Base-by-base conservation (phyloP, 345 rosid species). In the Carallia brachiata region DNA sequence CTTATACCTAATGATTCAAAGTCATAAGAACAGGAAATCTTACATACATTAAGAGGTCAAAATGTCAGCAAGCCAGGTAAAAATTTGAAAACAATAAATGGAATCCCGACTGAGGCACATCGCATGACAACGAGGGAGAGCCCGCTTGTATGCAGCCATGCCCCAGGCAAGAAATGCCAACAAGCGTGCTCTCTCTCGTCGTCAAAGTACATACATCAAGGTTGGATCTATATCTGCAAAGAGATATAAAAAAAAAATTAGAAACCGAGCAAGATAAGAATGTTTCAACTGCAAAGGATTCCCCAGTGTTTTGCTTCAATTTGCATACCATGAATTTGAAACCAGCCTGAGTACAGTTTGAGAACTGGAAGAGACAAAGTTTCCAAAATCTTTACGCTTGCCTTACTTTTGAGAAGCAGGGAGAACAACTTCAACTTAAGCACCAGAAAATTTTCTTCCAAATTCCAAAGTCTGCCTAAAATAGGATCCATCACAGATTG, bases 71-170 rank as follows among this genome's bases (percentile, higher is more conserved):
- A 27, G 66, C 23, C 18, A 17, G 44, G 44, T 39, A 8, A 39
- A 65, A 6, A 28, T 34, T 17, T 6, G 10, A 58, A 23, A 23
- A 23, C 23, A 23, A 23, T 23, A 23, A 23, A 23, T 23, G 23
- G 23, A 23, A 23, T 23, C 23, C 23, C 4, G 23, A 65, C 4
- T 23, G n/a, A 7, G 48, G 31, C 65, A 72, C 10, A 70, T 53
- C 61, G 36, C 27, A 63, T 80, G 85, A 84, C 85, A 76, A 79
- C 61, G 78, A 72, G 0, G 77, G 63, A 63, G 67, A 84, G 84
- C 88, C 79, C 78, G 63, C 85, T 62, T 27, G 84, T 73, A 52
- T 52, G 65, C 78, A 80, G 65, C 71, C 82, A 80, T 74, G 75
- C n/a, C 23, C 23, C 23, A 0, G 23, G 23, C 23, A 23, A 23